A percentile compares a stretch with the other conserved stretches of the same genome.
Conservation (phyloP, 805 yeast species). For the Saccharomyces paradoxus region DNA sequence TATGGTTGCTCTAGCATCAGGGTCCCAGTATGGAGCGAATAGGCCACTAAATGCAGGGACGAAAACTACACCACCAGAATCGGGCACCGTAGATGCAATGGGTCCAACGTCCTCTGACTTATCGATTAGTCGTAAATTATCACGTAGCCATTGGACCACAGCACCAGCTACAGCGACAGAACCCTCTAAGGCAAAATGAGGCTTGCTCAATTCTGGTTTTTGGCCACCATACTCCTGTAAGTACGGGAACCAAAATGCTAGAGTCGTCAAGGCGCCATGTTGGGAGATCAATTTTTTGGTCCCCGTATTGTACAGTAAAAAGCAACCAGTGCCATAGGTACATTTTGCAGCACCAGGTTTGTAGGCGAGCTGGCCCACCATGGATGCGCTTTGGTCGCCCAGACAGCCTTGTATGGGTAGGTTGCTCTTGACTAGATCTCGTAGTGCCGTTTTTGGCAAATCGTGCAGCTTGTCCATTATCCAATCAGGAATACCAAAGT, state of each 20-base stretch:
- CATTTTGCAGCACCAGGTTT: constrained; percentile 82
- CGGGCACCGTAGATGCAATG: constrained; percentile 69
- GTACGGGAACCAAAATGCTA: constrained; percentile 83
- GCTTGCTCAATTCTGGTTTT: constrained; percentile 32
- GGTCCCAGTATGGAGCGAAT: constrained; percentile 94
- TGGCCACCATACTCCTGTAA: constrained; percentile 36
- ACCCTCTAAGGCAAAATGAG: constrained; percentile 89
- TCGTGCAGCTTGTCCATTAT: background rate
- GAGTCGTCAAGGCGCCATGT: constrained; percentile 81
- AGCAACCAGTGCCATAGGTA: constrained; percentile 95
- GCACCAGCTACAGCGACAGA: constrained; percentile 95
- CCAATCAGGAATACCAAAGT: constrained; percentile 54
- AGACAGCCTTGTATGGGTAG: constrained; percentile 82
- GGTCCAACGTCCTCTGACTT: constrained; percentile 85
- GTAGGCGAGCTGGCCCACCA: constrained; percentile 87
- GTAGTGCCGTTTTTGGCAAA: constrained; percentile 32
- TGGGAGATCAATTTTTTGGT: constrained; percentile 55
- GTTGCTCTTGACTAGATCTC: constrained; percentile 41
- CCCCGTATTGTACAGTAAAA: constrained; percentile 84
- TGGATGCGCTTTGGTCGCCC: constrained; percentile 90
- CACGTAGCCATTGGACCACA: constrained; percentile 88
- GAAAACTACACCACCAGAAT: constrained; percentile 86
- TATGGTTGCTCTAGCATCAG: constrained; percentile 85
- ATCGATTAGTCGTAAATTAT: constrained; percentile 74
- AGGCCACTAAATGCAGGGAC: constrained; percentile 93